Conservation (phyloP, 2,329 filamentous ascomycete species). For the Neophaeococcomyces mojaviensis region DNA sequence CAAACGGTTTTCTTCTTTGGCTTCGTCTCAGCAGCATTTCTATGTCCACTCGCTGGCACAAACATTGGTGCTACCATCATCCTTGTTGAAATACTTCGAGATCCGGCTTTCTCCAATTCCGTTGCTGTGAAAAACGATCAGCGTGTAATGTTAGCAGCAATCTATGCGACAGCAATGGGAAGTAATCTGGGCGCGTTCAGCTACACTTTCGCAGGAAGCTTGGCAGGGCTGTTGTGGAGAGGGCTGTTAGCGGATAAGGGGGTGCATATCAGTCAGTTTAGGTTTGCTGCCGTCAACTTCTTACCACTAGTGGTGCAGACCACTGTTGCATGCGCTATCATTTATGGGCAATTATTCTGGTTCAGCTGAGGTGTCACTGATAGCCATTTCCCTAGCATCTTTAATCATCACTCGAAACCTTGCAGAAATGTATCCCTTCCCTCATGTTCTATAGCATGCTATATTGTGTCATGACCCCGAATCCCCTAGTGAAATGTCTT, state of each 20-base stretch:
- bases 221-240: slow-evolving; percentile 21
- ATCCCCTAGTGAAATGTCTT: no score
- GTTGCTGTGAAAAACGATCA: slow-evolving; percentile 11
- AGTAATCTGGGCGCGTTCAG: slow-evolving; percentile 24
- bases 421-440: no score
- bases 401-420: no score
- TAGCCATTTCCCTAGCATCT: no score
- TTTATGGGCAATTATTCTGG: slow-evolving; percentile 22
- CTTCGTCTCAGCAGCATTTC: slow-evolving; percentile 20
- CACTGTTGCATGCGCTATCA: slow-evolving; percentile 17
- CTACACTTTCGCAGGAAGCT: slow-evolving; percentile 22
- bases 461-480: no score
- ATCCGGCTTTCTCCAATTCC: slow-evolving; percentile 15
- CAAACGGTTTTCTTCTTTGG: slow-evolving; percentile 22
- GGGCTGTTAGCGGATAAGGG: slow-evolving; percentile 19
- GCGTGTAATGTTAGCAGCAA: slow-evolving; percentile 14
- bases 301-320: slow-evolving; percentile 21
- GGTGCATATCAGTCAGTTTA: slow-evolving; percentile 17
- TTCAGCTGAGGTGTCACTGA: slow-evolving; percentile 8
- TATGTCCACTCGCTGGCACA: slow-evolving; percentile 22
- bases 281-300: slow-evolving; percentile 20
- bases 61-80: slow-evolving; percentile 25
- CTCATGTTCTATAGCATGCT: no score
- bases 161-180: slow-evolving; percentile 22
- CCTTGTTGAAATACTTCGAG: slow-evolving; percentile 23